A percentile compares a stretch with the other conserved stretches of the same genome.
phyloP scores from a whole-genome alignment of 345 rosid species.

The Salix suchowensis region DNA sequence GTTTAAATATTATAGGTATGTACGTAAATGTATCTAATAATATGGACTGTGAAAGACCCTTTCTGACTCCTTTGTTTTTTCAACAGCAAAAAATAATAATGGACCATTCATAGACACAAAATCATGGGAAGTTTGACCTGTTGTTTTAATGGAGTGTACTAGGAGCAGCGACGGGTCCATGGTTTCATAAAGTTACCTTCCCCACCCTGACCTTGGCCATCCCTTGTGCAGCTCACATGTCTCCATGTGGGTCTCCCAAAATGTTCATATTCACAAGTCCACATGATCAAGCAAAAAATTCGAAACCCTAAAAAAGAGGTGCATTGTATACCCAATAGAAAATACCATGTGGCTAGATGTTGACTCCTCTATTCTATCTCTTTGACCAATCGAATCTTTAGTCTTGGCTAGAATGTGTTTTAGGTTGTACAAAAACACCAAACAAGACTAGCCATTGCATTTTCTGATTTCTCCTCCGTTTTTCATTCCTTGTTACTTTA shows the following conservation, averaged over 20 bases:
- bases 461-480: neutral
- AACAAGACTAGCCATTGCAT: neutral
- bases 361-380: constrained; percentile 23
- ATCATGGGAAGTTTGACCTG: constrained; percentile 14
- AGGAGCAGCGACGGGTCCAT: neutral
- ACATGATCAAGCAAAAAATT: constrained; percentile 21
- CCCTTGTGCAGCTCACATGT: constrained; percentile 45
- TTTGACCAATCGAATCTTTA: constrained; percentile 31
- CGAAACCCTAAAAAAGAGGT: constrained; percentile 15
- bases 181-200: neutral
- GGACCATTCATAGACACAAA: neutral
- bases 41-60: constrained; percentile 10
- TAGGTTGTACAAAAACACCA: neutral
- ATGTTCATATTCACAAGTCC: constrained; percentile 32
- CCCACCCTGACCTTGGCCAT: constrained; percentile 23
- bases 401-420: neutral
- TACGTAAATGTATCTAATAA: neutral
- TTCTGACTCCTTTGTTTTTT: neutral
- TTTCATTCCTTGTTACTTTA: too few relatives aligned
- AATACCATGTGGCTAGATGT: constrained; percentile 49
- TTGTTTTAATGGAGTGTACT: neutral
- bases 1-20: neutral
- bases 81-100: too few relatives aligned
- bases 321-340: constrained; percentile 22
- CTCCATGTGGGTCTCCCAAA: constrained; percentile 40